Evolutionary conservation across 331 rosid genomes (phyloP).

Genomic region (Acacia pycnantha): DNA sequence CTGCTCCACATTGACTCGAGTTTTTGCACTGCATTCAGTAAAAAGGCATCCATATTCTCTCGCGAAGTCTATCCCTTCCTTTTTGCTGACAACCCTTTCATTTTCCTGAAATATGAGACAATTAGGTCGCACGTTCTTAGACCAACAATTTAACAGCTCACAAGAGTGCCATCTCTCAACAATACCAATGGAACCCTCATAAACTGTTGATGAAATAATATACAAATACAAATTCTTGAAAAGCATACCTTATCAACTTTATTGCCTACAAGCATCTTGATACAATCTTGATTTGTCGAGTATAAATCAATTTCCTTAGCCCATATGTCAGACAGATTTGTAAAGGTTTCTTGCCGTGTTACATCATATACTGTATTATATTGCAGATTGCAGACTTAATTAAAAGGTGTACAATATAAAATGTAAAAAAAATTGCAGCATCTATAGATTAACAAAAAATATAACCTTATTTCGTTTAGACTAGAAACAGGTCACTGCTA

Average conservation of each 20-base stretch:
- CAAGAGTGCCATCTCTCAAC: not conserved
- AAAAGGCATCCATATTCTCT: conserved; percentile 83
- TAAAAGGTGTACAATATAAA: conserved; percentile 8
- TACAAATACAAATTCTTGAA: not conserved
- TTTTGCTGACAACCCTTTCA: conserved; percentile 80
- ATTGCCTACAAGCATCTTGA: conserved; percentile 91
- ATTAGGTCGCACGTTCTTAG: not conserved
- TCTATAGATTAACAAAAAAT: not conserved
- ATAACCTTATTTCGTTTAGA: not conserved
- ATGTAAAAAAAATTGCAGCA: not conserved
- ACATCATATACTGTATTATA: conserved; percentile 67
- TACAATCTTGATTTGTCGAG: conserved; percentile 89
- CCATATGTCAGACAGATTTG: conserved; percentile 85
- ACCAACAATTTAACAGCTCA: conserved; percentile 4
- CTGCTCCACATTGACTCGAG: conserved; percentile 74
- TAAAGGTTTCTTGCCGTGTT: conserved; percentile 69
- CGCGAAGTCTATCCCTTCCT: conserved; percentile 77
- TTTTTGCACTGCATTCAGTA: conserved; percentile 85
- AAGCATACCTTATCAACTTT: conserved; percentile 74
- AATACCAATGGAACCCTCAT: not conserved
- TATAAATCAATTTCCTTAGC: conserved; percentile 77
- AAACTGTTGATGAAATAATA: not conserved
- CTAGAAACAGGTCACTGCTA: not conserved
- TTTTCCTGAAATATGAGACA: conserved; percentile 56
- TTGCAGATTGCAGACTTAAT: not conserved